Conservation (phyloP, 2,329 filamentous ascomycete species). For the Trichoderma atrobrunneum region DNA sequence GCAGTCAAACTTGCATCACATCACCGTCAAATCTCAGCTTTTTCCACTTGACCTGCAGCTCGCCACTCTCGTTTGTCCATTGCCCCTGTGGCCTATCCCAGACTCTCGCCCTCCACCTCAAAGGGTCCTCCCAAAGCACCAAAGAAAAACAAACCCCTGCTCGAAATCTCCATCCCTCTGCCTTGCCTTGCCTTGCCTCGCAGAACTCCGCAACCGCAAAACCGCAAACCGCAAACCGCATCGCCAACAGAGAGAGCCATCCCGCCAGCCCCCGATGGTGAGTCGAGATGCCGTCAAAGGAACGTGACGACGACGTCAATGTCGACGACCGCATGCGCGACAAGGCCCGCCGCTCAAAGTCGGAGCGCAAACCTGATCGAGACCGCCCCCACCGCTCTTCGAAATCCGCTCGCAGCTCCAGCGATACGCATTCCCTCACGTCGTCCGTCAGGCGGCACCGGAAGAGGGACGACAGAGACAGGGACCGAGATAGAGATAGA, state of each 20-base stretch:
- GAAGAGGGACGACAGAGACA: constrained; percentile 28
- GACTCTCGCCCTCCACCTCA: background rate
- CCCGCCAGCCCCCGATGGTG: constrained; percentile 30
- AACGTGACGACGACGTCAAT: constrained; percentile 40
- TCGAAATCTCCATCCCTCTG: background rate
- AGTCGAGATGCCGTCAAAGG: constrained; percentile 41
- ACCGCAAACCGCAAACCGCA: background rate
- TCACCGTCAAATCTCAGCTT: background rate
- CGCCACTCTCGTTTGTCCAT: constrained; percentile 3
- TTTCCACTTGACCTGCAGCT: constrained; percentile 7
- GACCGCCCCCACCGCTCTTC: constrained; percentile 32
- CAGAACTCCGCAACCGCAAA: background rate
- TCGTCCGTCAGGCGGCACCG: constrained; percentile 37
- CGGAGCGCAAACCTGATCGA: constrained; percentile 36
- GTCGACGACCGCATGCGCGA: constrained; percentile 40
- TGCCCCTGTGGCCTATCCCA: background rate
- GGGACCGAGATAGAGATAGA: constrained; percentile 35
- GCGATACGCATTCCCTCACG: constrained; percentile 41
- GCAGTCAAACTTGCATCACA: background rate
- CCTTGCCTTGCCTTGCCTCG: background rate
- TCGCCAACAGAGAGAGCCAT: background rate
- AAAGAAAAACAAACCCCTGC: constrained; percentile 5
- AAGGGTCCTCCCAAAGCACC: background rate
- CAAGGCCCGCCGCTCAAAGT: constrained; percentile 39
- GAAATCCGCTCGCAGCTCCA: constrained; percentile 44